Conservation (phyloP, 208 protist species). For the Blastocrithidia nonstop region DNA sequence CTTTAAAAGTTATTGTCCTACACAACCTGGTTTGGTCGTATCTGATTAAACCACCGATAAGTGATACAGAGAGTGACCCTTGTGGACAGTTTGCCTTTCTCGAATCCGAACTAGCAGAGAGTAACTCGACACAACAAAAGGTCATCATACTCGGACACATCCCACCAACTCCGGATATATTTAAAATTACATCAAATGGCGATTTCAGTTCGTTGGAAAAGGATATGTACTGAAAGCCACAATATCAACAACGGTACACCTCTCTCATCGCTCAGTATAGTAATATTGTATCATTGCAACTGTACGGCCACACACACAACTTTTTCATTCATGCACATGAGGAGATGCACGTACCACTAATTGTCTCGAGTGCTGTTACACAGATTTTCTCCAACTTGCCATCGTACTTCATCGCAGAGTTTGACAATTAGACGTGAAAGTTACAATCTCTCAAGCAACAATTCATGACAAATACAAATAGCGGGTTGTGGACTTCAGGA, state of each 20-base stretch:
- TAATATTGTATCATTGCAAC: conserved; percentile 22
- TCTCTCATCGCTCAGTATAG: conserved; percentile 23
- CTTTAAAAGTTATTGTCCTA: conserved; percentile 50
- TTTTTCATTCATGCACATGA: conserved; percentile 22
- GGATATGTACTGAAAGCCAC: conserved; percentile 56
- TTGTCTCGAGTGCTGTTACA: conserved; percentile 42
- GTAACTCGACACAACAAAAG: too few relatives aligned
- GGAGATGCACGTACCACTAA: conserved; percentile 9
- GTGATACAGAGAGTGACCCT: conserved; percentile 63
- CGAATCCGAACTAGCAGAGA: conserved; percentile 13
- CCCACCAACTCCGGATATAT: conserved; percentile 36
- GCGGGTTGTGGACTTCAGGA: conserved; percentile 17
- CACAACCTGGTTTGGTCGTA: conserved; percentile 61
- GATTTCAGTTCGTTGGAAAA: conserved; percentile 9
- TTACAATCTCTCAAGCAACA: conserved; percentile 31
- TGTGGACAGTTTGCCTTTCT: conserved; percentile 65
- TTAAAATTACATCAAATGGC: conserved; percentile 14
- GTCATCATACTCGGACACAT: conserved; percentile 72
- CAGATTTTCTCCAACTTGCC: conserved; percentile 48
- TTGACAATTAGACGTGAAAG: conserved; percentile 18
- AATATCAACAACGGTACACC: conserved; percentile 27
- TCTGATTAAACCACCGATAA: conserved; percentile 11
- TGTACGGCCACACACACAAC: conserved; percentile 66
- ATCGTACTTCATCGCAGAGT: conserved; percentile 41
- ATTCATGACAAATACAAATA: conserved; percentile 13